Evolutionary conservation across 2,329 filamentous ascomycete species (phyloP), one percentile per base, ranked within the genome.

Genomic region (Hirsutella thompsonii): DNA sequence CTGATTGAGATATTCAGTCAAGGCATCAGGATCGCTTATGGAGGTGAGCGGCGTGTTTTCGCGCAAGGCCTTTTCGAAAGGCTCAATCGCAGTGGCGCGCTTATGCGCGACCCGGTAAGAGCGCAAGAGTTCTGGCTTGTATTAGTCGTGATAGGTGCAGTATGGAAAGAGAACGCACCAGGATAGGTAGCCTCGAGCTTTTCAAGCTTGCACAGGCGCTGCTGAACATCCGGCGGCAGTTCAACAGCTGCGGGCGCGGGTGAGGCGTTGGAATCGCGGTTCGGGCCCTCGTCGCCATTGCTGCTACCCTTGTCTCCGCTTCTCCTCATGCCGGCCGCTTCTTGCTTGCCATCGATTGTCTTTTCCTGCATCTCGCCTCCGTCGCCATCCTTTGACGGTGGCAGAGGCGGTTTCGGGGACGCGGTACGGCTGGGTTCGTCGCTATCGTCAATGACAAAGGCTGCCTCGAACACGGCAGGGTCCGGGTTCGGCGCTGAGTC

Each of bases 61-160:
- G 52, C 87, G 85, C 8, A 98, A 70, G 1, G 83, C 81, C 41
- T 85, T 81, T 63, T 98, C 92, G 58, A 98, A 98, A 0, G 87
- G 83, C 55, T 96, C 92, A 53, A 96, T 93, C 3, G 83, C 78
- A 11, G 83, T 78, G 34, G 89, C 86, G 39, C 88, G 80, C 43
- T 84, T 78, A 64, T 98, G 90, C 16, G 92, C 92, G 48, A 89
- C 81, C 46, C 88, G 79, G 62, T 98, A 98, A 8, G 90, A 94
- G 42, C 87, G 82, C 38, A 96, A 69, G 1, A 98, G 70, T 54
- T 96, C 90, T 87, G 41, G 39, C 14, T 14, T 18, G 14, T 14
- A 8, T 33, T 4, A 8, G 3, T 33, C 4, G 16, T 4, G 23
- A 26, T 13, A 28, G 10, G 16, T 5, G 9, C 10, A 16, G 23